phyloP scores from a whole-genome alignment of 2,329 filamentous ascomycete species.

The Sporothrix schenckii region DNA sequence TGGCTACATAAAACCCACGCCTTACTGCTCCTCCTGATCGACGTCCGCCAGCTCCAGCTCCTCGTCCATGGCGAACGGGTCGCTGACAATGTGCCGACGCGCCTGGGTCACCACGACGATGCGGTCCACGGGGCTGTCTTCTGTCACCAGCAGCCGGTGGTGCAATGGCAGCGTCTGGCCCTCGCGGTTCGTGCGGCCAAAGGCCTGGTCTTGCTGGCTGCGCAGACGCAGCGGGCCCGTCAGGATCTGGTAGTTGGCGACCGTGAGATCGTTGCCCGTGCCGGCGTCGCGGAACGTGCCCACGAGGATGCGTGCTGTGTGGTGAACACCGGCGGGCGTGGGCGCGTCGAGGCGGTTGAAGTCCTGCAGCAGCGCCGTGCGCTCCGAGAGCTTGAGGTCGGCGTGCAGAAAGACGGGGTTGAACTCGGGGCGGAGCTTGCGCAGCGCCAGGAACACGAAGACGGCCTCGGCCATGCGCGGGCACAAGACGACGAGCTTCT shows the following conservation, averaged over 20 bases:
- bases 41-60: conserved; percentile 29
- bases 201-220: conserved; percentile 38
- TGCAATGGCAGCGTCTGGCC: conserved; percentile 37
- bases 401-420: conserved; percentile 35
- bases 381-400: conserved; percentile 35
- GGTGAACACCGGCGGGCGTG: conserved; percentile 15
- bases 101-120: conserved; percentile 38
- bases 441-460: conserved; percentile 37
- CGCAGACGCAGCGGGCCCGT: conserved; percentile 37
- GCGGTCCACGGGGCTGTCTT: conserved; percentile 37
- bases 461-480: conserved; percentile 37
- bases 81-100: conserved; percentile 34
- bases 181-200: conserved; percentile 38
- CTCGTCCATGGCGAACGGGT: conserved; percentile 35
- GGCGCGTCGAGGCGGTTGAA: conserved; percentile 33
- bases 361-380: conserved; percentile 34
- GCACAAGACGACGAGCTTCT: conserved; percentile 38
- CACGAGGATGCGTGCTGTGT: conserved; percentile 32
- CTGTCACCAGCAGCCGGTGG: conserved; percentile 36
- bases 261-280: conserved; percentile 36
- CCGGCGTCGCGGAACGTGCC: conserved; percentile 37
- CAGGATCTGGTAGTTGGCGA: conserved; percentile 38
- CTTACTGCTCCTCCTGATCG: conserved; percentile 13
- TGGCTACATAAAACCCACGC: neutral
- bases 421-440: conserved; percentile 32